Evolutionary conservation across 495 filamentous ascomycete species (phyloP).

Genomic region (Cetradonia linearis): DNA sequence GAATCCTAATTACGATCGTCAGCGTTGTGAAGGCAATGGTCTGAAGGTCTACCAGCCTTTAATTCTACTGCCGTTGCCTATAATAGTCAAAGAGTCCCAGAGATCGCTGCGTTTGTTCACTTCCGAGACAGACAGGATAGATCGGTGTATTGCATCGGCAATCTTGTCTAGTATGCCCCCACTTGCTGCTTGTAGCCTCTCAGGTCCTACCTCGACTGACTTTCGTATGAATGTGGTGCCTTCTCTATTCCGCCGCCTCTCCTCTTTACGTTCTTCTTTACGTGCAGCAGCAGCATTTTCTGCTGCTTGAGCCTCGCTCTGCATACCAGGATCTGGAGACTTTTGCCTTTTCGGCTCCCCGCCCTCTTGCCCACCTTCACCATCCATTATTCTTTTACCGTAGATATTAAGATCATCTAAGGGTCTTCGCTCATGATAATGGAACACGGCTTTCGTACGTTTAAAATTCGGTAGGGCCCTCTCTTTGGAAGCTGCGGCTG

Average conservation of each 20-base stretch:
- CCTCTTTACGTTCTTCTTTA: slow-evolving; percentile 31
- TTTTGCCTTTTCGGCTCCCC: slow-evolving; percentile 35
- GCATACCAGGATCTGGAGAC: slow-evolving; percentile 27
- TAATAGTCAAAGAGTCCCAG: slow-evolving; percentile 82
- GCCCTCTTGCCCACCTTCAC: slow-evolving; percentile 31
- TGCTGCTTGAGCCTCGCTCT: slow-evolving; percentile 21
- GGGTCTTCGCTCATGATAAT: slow-evolving; percentile 67
- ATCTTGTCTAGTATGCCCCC: slow-evolving; percentile 66
- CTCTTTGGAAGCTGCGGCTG: slow-evolving; percentile 32
- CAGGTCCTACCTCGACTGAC: slow-evolving; percentile 77
- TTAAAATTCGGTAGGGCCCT: slow-evolving; percentile 71
- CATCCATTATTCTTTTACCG: slow-evolving; percentile 31
- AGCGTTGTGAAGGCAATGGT: not conserved
- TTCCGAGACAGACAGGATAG: slow-evolving; percentile 68
- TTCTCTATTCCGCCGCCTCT: slow-evolving; percentile 35
- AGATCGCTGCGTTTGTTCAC: slow-evolving; percentile 68
- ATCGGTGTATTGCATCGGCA: slow-evolving; percentile 69
- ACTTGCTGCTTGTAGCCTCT: slow-evolving; percentile 75
- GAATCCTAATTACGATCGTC: slow-evolving; percentile 45
- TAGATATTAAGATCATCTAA: slow-evolving; percentile 45
- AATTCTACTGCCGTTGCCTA: slow-evolving; percentile 78
- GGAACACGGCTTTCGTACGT: slow-evolving; percentile 62
- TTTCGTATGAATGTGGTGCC: slow-evolving; percentile 39
- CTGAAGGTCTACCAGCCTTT: slow-evolving; percentile 44
- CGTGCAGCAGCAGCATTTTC: slow-evolving; percentile 21